Percentiles rank a stretch among this genome's conserved stretches.
Evolutionary conservation across 78 protist species (phyloP).

Genomic region (Dictyostelium intermedium): DNA sequence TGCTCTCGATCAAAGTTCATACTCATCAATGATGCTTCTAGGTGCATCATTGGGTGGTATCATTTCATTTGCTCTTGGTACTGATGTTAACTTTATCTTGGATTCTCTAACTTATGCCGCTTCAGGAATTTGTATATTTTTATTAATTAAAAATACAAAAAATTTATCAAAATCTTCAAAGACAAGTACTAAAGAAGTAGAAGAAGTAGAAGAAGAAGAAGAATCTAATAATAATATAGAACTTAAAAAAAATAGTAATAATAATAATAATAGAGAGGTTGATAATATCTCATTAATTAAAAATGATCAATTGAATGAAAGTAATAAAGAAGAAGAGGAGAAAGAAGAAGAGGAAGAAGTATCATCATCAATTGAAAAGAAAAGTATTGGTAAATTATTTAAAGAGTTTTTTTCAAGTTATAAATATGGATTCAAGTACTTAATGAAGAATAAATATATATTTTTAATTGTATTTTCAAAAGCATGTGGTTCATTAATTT

Average conservation of each 20-base stretch:
- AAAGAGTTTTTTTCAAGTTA: conserved; percentile 21
- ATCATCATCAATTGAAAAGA: no score
- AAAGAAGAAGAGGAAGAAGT: background rate
- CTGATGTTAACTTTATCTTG: conserved; percentile 25
- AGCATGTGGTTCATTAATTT: conserved; percentile 31
- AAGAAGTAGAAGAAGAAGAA: background rate
- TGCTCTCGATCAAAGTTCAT: conserved; percentile 41
- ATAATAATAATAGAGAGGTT: background rate
- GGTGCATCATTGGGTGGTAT: conserved; percentile 57
- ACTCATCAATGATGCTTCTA: conserved; percentile 65
- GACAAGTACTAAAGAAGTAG: background rate
- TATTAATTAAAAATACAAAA: conserved; percentile 8
- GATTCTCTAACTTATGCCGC: conserved; percentile 7
- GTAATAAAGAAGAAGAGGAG: background rate
- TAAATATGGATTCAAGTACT: conserved; percentile 9
- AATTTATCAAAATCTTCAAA: background rate
- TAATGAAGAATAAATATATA: conserved; percentile 7
- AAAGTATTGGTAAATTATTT: background rate
- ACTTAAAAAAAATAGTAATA: background rate
- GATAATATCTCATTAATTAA: conserved; percentile 10
- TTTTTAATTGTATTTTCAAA: conserved; percentile 18
- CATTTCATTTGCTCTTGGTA: conserved; percentile 9
- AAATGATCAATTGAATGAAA: background rate
- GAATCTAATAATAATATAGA: background rate
- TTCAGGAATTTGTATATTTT: conserved; percentile 27